Evolutionary conservation across 1,139 yeast species (phyloP).

Genomic region (Magnusiomyces tetraspermus): DNA sequence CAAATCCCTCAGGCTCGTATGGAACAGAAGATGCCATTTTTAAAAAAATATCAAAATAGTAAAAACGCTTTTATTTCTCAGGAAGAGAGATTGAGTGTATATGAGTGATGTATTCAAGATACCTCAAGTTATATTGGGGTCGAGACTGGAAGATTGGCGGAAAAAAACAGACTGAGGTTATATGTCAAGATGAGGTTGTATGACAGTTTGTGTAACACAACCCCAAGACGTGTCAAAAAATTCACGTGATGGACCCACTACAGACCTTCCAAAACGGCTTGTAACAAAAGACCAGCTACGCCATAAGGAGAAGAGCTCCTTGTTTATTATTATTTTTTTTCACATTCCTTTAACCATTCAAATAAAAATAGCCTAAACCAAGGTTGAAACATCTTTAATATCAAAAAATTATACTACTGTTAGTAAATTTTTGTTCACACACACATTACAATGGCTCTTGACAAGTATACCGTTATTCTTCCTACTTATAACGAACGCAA

Average conservation of each 20-base stretch:
- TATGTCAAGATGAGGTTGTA: no score
- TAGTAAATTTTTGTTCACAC: not conserved
- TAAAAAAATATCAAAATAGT: not conserved
- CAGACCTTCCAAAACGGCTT: not conserved
- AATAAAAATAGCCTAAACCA: no score
- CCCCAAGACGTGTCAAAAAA: not conserved
- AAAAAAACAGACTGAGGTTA: no score
- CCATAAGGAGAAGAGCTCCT: not conserved
- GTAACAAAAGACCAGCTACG: not conserved
- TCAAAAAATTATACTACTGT: no score
- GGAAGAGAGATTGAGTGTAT: no score
- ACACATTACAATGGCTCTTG: slow-evolving; percentile 20
- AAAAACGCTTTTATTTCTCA: not conserved
- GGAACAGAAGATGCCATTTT: slow-evolving; percentile 26
- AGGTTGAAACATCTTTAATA: no score
- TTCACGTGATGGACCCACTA: not conserved
- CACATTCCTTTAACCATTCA: not conserved
- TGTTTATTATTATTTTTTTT: not conserved
- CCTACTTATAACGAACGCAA: slow-evolving; percentile 74
- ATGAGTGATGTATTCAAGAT: no score
- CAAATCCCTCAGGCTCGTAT: slow-evolving; percentile 24
- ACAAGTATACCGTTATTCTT: slow-evolving; percentile 65
- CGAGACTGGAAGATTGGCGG: not conserved
- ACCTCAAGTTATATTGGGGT: no score
- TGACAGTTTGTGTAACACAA: not conserved